Percentiles rank a stretch among this genome's conserved stretches.
These are phyloP conservation scores for Graphilbum sp. DNA, from an alignment of 2,329 filamentous ascomycete genomes.

Conservation along the genomic window DNA sequence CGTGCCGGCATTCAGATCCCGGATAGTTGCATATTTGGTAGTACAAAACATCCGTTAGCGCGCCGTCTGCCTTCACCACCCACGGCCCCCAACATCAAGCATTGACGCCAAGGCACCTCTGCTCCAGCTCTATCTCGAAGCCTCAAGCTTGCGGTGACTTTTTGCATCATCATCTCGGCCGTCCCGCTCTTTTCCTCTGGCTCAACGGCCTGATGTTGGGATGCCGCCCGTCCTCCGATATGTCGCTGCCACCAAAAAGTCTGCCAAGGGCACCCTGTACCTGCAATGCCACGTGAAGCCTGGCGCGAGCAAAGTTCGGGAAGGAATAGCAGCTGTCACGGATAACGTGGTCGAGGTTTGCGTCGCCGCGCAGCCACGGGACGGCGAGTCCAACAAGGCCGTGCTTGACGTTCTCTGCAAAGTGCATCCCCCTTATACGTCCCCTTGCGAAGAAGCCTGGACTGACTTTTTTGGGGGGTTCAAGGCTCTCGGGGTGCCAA, in stretches of 20 bases:
- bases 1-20: too few species aligned
- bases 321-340: constrained; percentile 41
- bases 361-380: constrained; percentile 46
- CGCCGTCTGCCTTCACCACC: too few species aligned
- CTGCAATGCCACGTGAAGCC: constrained; percentile 53
- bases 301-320: constrained; percentile 41
- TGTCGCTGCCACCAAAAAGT: constrained; percentile 30
- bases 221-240: constrained; percentile 21
- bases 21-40: too few species aligned
- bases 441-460: neutral
- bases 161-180: too few species aligned
- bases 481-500: constrained; percentile 42
- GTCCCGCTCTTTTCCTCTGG: neutral
- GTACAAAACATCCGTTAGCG: too few species aligned
- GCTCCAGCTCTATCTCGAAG: too few species aligned
- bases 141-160: too few species aligned
- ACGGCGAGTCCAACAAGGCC: constrained; percentile 54
- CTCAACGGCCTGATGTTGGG: neutral
- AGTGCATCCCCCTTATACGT: constrained; percentile 17
- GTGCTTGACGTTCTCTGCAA: constrained; percentile 46
- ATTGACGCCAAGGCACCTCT: too few species aligned
- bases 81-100: too few species aligned
- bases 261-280: constrained; percentile 30
- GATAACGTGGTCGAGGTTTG: constrained; percentile 45
- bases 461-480: neutral